Conservation (phyloP, 805 yeast species). For the Blastobotrys chiropterorum region DNA sequence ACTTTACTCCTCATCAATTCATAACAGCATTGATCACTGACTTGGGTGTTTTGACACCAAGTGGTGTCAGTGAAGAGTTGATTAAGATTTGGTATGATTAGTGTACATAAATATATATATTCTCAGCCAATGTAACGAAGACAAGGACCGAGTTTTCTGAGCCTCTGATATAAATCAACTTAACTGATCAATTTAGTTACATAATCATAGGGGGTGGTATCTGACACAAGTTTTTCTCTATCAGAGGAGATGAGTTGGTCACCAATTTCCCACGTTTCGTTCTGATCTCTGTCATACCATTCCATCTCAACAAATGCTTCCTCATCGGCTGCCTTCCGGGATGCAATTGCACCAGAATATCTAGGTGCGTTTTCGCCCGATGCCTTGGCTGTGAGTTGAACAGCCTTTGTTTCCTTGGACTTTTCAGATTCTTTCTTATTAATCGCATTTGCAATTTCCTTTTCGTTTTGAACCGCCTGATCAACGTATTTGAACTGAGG, state of each 20-base stretch:
- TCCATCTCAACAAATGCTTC: constrained; percentile 42
- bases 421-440: constrained; percentile 27
- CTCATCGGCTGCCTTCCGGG: constrained; percentile 58
- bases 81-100: constrained; percentile 97
- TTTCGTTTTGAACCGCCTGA: constrained; percentile 38
- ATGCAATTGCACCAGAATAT: constrained; percentile 61
- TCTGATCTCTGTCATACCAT: constrained; percentile 40
- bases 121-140: not conserved
- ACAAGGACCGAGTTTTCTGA: not conserved
- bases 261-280: constrained; percentile 29
- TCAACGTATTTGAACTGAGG: constrained; percentile 80
- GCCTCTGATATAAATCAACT: not conserved
- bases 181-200: constrained; percentile 10
- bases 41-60: constrained; percentile 92
- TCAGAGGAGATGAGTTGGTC: constrained; percentile 21
- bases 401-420: constrained; percentile 47
- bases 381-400: constrained; percentile 70
- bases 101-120: not conserved
- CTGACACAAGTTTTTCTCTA: constrained; percentile 16
- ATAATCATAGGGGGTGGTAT: constrained; percentile 20
- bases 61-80: constrained; percentile 97
- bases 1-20: constrained; percentile 93
- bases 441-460: constrained; percentile 37
- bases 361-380: constrained; percentile 52
- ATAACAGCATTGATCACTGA: constrained; percentile 95